Percentiles rank a stretch among this genome's conserved stretches.
phyloP scores from a whole-genome alignment of 768 basidiomycete species.

The Stropharia rugosoannulata region DNA sequence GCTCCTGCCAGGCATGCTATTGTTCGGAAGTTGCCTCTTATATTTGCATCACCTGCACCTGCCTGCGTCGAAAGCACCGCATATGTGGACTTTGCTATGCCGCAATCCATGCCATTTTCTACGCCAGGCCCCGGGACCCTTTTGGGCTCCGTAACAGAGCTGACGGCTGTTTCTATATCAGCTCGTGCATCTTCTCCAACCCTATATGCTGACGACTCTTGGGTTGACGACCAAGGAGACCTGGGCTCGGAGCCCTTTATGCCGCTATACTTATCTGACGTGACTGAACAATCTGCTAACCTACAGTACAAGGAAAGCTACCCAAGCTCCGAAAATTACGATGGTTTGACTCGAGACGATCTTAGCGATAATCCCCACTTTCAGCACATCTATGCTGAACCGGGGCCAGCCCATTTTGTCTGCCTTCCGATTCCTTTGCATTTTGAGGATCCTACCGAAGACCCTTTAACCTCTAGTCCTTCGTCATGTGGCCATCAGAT shows the following conservation, averaged over 20 bases:
- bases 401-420: constrained; percentile 39
- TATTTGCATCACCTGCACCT: neutral
- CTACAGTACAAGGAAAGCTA: constrained; percentile 6
- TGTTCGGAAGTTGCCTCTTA: neutral
- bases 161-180: constrained; percentile 7
- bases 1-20: neutral
- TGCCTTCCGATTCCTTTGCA: constrained; percentile 35
- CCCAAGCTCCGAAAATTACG: constrained; percentile 11
- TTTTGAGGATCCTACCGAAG: constrained; percentile 53
- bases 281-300: neutral
- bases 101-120: constrained; percentile 20
- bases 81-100: constrained; percentile 2
- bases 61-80: neutral
- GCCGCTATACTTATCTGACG: neutral
- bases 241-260: constrained; percentile 6
- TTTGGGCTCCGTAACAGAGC: constrained; percentile 16
- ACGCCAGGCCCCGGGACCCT: constrained; percentile 25
- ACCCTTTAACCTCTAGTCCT: constrained; percentile 41
- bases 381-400: constrained; percentile 39
- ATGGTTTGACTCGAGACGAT: constrained; percentile 5
- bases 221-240: neutral
- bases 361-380: constrained; percentile 14
- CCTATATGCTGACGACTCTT: constrained; percentile 10
- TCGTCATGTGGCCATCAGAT: constrained; percentile 32
- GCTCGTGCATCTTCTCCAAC: constrained; percentile 20